phyloP scores from a whole-genome alignment of 345 rosid genomes.

The Eucalyptus sp. region DNA sequence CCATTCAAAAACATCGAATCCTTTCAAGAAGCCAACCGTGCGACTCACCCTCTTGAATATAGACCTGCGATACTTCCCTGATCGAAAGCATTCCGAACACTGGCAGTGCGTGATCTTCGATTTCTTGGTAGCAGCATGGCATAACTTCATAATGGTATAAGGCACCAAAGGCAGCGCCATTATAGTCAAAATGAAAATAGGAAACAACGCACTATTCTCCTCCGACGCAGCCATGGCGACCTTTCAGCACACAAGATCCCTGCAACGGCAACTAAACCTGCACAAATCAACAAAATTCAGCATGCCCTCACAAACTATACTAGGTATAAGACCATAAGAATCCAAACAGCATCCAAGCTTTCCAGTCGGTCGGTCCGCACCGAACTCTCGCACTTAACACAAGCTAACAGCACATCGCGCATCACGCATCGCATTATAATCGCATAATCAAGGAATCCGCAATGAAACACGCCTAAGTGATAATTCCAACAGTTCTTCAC shows the following conservation, averaged over 20 bases:
- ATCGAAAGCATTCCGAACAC: conserved; percentile 68
- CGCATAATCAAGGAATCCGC: background rate
- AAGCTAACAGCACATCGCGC: accelerated
- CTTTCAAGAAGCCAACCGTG: background rate
- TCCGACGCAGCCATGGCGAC: conserved; percentile 79
- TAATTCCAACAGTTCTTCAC: background rate
- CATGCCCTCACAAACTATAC: background rate
- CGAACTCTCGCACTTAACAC: background rate
- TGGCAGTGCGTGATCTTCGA: conserved; percentile 68
- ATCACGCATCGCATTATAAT: background rate
- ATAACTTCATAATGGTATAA: conserved; percentile 61
- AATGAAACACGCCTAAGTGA: background rate
- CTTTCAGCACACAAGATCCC: background rate
- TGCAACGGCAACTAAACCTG: background rate
- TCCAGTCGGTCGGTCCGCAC: background rate
- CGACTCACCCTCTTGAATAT: conserved; percentile 59
- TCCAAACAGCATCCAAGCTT: background rate
- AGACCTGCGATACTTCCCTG: conserved; percentile 83
- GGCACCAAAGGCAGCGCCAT: conserved; percentile 95
- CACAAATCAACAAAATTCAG: background rate
- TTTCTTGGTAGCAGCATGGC: conserved; percentile 62
- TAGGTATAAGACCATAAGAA: background rate
- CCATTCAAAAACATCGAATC: background rate
- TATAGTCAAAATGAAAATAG: conserved; percentile 90
- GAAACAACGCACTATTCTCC: conserved; percentile 82